Conservation (phyloP, 306 rosid species). For the Datisca glomerata region DNA sequence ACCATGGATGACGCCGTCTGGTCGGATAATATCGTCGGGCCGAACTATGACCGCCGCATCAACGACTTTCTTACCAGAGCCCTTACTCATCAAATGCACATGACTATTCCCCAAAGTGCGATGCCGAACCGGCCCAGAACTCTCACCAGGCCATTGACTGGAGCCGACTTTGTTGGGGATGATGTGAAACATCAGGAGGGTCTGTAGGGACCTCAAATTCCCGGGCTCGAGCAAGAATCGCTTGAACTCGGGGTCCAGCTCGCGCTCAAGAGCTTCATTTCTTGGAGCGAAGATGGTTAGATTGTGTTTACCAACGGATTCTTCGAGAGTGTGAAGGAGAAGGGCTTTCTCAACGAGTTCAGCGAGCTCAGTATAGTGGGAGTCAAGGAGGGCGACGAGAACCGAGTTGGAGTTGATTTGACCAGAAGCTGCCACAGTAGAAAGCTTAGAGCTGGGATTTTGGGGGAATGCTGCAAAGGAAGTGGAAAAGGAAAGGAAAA, state of each 20-base stretch:
- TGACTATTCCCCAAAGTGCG: not conserved
- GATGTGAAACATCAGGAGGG: slow-evolving; percentile 1
- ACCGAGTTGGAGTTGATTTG: not conserved
- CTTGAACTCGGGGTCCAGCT: not conserved
- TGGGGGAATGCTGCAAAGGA: not conserved
- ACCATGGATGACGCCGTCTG: not conserved
- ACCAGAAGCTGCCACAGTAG: not conserved
- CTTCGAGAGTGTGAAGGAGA: not conserved
- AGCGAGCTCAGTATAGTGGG: not conserved
- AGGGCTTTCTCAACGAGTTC: not conserved
- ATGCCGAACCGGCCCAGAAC: not conserved
- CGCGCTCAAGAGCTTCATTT: not conserved
- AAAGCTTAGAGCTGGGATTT: not conserved
- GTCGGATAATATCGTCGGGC: not conserved
- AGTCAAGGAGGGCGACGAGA: not conserved
- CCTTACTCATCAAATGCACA: not conserved
- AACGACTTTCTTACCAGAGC: not conserved
- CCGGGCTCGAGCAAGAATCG: not conserved
- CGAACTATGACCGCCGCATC: not conserved
- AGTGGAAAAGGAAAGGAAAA: not conserved
- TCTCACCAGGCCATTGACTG: not conserved
- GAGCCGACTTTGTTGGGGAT: not conserved
- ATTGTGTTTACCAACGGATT: not conserved
- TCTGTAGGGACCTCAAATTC: not conserved
- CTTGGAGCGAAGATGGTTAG: not conserved